phyloP scores from a whole-genome alignment of 768 basidiomycete species.

The Pleurotus pulmonarius region DNA sequence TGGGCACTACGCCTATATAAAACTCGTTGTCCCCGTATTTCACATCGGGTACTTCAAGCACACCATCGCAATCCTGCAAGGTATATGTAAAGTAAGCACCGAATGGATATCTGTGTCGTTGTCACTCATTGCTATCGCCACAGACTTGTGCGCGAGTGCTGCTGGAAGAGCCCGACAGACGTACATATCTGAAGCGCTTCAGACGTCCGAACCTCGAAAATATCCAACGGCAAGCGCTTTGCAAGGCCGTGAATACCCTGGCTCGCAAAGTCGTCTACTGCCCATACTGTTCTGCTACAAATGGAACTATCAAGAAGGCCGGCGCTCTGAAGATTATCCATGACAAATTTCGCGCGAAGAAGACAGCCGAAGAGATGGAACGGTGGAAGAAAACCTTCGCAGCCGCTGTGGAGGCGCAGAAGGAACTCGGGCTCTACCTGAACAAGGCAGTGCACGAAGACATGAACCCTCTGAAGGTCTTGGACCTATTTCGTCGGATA shows the following conservation, averaged over 20 bases:
- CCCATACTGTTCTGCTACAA: conserved; percentile 88
- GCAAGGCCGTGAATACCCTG: conserved; percentile 79
- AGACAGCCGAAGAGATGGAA: conserved; percentile 85
- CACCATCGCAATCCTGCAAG: conserved; percentile 87
- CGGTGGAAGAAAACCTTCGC: conserved; percentile 82
- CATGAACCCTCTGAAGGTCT: conserved; percentile 88
- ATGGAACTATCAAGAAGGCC: conserved; percentile 95
- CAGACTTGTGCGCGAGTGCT: conserved; percentile 91
- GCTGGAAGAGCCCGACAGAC: conserved; percentile 82
- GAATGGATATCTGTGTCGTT: background rate
- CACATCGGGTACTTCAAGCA: conserved; percentile 99
- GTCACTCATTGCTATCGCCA: conserved; percentile 4
- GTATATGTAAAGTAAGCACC: conserved; percentile 86
- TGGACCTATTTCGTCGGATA: conserved; percentile 89
- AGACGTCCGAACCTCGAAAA: conserved; percentile 89
- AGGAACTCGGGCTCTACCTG: conserved; percentile 79
- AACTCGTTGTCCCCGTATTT: conserved; percentile 93
- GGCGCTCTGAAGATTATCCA: conserved; percentile 95
- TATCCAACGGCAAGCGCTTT: conserved; percentile 76
- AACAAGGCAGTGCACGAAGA: conserved; percentile 90
- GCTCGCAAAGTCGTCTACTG: conserved; percentile 92
- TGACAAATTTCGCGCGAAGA: conserved; percentile 95
- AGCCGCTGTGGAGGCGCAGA: conserved; percentile 80
- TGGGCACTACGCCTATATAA: conserved; percentile 98
- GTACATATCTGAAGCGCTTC: conserved; percentile 84